A percentile compares a stretch with the other conserved stretches of the same genome.
phyloP scores from a whole-genome alignment of 2,329 filamentous ascomycete species.

The Phaeosphaeriaceae sp. region DNA sequence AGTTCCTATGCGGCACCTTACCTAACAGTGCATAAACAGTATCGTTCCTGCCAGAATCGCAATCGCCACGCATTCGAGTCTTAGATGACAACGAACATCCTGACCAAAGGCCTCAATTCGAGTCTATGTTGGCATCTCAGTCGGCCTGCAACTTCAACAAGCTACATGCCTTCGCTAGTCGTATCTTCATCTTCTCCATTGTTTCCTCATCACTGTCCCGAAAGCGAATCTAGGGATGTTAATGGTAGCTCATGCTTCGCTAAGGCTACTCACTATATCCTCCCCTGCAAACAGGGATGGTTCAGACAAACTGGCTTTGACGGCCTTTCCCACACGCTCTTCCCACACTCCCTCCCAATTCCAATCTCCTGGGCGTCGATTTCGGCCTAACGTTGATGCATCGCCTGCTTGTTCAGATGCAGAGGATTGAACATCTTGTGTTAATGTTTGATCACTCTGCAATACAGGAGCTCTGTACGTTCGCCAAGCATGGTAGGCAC shows the following conservation, averaged over 20 bases:
- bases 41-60: too few relatives aligned
- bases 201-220: conserved; percentile 43
- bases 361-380: conserved; percentile 79
- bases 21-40: too few relatives aligned
- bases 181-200: conserved; percentile 39
- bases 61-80: too few relatives aligned
- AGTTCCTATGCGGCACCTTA: too few relatives aligned
- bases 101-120: not conserved
- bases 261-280: conserved; percentile 66
- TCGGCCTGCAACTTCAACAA: not conserved
- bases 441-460: conserved; percentile 27
- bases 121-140: not conserved
- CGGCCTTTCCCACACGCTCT: conserved; percentile 79
- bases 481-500: conserved; percentile 93
- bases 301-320: conserved; percentile 79
- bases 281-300: conserved; percentile 76
- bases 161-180: conserved; percentile 21
- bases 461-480: conserved; percentile 64
- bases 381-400: conserved; percentile 52
- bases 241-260: conserved; percentile 3
- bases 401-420: conserved; percentile 21
- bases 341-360: conserved; percentile 99
- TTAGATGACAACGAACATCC: too few relatives aligned
- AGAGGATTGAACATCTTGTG: conserved; percentile 34
- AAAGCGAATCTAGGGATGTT: conserved; percentile 46